Evolutionary conservation across 306 rosid species (phyloP), one percentile per base, ranked within the genome.

Genomic region (Acacia acuminata): DNA sequence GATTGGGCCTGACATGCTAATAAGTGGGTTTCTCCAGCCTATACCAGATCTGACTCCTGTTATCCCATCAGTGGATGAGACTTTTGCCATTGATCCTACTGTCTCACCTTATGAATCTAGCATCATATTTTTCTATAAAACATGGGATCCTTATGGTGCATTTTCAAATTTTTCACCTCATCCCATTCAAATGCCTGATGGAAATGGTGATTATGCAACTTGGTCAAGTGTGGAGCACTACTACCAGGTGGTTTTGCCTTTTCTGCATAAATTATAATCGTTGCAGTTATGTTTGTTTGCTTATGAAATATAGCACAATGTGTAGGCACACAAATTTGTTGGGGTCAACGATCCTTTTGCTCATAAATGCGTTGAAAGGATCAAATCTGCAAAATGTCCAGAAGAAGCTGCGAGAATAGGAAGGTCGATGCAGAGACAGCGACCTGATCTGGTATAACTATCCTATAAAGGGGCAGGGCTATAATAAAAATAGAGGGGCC

Each of bases 151-250:
- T 75, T 90, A 89, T 71, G 99, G 99, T 48, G 90, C 93, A 7
- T 90, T 95, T 77, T 93, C 99, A 53, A 95, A 93, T 86, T 95
- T 95, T 80, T 95, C 99, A 77, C 97, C 96, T 75, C 99, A 95
- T 81, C 87, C 93, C 69, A 90, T 95, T 84, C 89, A 89, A 83
- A 85, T 93, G 88, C 86, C 86, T 9, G 91, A 88, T 77, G 93
- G 76, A 47, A 89, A 88, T 87, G 97, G 96, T 71, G 88, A 84
- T 84, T 80, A 80, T 71, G 66, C 63, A 79, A 88, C 94, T 83
- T 96, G 97, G 98, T 70, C 79, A 86, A 96, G 92, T 48, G 94
- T 96, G 40, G 99, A 96, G 84, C 98, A 96, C 87, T 96, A 92
- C 84, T 96, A 96, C 81, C 98, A 96, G 98, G 99, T 96, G 82